Conservation (phyloP, 2,329 filamentous ascomycete genomes). For the Nemania sp. region DNA sequence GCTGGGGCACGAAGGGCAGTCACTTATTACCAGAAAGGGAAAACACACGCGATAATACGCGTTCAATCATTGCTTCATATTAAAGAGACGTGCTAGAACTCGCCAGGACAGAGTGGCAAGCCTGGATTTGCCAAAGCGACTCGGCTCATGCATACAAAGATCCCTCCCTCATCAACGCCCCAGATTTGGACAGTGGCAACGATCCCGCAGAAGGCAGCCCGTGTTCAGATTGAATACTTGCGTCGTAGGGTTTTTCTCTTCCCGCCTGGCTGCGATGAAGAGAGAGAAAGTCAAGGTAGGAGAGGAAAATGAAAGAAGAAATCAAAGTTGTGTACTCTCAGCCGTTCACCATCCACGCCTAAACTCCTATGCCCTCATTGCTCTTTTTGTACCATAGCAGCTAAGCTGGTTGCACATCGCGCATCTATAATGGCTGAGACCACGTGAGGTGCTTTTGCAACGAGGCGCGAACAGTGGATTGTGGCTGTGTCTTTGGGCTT, state of each 20-base stretch:
- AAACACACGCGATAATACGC: slow-evolving; percentile 10
- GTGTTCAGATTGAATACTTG: not conserved
- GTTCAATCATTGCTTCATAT: slow-evolving; percentile 13
- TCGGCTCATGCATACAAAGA: slow-evolving; percentile 13
- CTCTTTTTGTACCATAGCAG: not conserved
- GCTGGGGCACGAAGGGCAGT: not conserved
- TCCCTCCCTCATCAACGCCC: slow-evolving; percentile 10
- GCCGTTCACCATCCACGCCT: slow-evolving; percentile 2
- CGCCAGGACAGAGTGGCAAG: slow-evolving; percentile 1
- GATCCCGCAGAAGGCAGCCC: not conserved
- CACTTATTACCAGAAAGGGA: not conserved
- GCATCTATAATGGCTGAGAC: not conserved
- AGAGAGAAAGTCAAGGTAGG: too few species aligned
- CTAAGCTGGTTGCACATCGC: too few species aligned
- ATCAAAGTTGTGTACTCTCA: too few species aligned
- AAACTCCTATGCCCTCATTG: not conserved
- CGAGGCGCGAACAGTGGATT: not conserved
- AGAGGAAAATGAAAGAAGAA: too few species aligned
- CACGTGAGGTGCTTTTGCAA: not conserved
- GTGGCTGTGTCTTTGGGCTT: not conserved
- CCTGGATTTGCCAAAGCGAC: slow-evolving; percentile 13
- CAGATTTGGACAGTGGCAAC: not conserved
- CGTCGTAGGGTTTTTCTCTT: slow-evolving; percentile 1
- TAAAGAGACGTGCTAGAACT: slow-evolving; percentile 14
- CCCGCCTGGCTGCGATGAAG: too few species aligned